Base-by-base conservation (phyloP, 805 yeast species). In the Teunomyces lycoperdinae region DNA sequence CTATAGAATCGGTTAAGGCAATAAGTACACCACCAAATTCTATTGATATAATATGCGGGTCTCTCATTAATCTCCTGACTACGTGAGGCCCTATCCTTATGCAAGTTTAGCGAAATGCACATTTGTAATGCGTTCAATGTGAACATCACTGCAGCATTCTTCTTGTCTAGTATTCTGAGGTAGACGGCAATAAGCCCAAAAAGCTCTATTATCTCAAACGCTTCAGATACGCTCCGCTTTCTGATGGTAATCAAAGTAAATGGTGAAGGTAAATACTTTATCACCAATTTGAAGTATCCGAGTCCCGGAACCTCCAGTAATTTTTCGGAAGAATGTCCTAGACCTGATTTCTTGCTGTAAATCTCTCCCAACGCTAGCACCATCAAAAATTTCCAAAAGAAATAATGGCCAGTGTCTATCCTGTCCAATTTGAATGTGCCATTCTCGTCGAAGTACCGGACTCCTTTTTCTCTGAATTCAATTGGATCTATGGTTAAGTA, bases 1-100 rank as follows among this genome's bases (percentile, higher is more conserved):
- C 60, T 53, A 39, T 47, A 51, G 44, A 60, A 63, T 11, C 68
- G 53, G 44, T 64, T 63, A 17, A 63, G 45, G 46, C 67, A 63
- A 42, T 55, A 64, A 2, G 55, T 54, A 1, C 62, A 53, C 68
- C 68, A 63, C 55, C 62, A 63, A 5, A 62, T 42, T 39, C 50
- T 47, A 17, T 46, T 44, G 17, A 42, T 29, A 9, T 39, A 43
- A 9, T 39, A 24, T 9, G 45, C 24, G 5, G 42, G 44, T 33
- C 42, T 34, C 9, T 50, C 49, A 28, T 50, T 42, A 10, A 44
- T 41, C 9, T 42, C 47, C 9, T 42, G 32, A 41, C 50, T 47
- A 33, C 46, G 42, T 28, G 56, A 42, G 10, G 47, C 39, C 9
- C 47, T 35, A 16, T 46, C 50, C 44, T 61, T 60, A 42, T 64